These are phyloP conservation scores for Nannochloris sp. DNA, from an alignment of 139 green algal genomes.

Conservation along the genomic window DNA sequence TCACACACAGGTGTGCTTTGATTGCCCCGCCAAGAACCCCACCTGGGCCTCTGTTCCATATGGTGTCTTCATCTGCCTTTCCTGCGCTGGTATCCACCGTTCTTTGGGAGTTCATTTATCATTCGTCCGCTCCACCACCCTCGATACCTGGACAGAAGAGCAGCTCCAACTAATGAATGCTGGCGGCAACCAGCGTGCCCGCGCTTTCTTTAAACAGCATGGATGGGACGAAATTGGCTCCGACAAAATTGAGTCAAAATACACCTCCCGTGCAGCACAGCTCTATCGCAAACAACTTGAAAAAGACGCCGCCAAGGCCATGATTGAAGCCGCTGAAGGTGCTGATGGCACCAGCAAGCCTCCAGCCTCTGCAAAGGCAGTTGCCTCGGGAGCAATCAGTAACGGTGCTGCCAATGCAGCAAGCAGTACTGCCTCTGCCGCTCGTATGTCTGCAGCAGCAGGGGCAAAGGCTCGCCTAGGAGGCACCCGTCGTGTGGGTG, in stretches of 20 bases:
- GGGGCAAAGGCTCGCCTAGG: conserved; percentile 23
- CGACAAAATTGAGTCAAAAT: conserved; percentile 96
- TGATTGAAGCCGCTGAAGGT: background rate
- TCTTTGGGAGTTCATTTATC: conserved; percentile 91
- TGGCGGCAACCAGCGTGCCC: conserved; percentile 80
- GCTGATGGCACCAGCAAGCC: background rate
- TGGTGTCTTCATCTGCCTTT: conserved; percentile 95
- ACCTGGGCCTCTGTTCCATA: conserved; percentile 94
- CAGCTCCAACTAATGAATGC: conserved; percentile 89
- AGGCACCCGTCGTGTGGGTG: background rate
- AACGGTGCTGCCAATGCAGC: too few relatives aligned
- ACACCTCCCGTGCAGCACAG: conserved; percentile 85
- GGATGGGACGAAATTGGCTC: conserved; percentile 76
- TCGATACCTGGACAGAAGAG: conserved; percentile 91
- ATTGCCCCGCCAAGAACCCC: conserved; percentile 93
- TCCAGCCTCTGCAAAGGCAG: background rate
- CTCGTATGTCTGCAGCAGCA: conserved; percentile 1
- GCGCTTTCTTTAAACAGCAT: conserved; percentile 97
- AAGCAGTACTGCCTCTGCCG: background rate
- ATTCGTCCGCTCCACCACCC: conserved; percentile 89
- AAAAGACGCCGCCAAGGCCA: conserved; percentile 70
- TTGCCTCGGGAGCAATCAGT: background rate
- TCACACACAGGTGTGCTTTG: conserved; percentile 79
- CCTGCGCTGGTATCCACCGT: conserved; percentile 89
- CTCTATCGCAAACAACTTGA: conserved; percentile 85